phyloP scores from a whole-genome alignment of 495 filamentous ascomycete species.

The Podospora bellae-mahoneyi region DNA sequence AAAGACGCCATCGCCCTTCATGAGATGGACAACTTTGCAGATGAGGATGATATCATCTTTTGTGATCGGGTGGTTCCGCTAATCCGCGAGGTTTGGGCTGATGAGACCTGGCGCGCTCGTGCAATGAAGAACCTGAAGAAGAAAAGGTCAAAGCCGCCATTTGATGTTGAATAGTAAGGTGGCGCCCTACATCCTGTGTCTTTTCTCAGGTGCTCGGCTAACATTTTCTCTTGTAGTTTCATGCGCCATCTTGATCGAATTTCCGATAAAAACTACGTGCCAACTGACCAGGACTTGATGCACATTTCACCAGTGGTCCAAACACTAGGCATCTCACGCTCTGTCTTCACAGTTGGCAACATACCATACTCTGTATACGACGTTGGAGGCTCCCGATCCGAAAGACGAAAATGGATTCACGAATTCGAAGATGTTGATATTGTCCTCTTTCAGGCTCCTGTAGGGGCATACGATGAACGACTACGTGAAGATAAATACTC shows the following conservation, averaged over 20 bases:
- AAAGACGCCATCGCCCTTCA: not conserved
- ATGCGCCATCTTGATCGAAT: not conserved
- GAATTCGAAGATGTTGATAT: not conserved
- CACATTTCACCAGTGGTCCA: not conserved
- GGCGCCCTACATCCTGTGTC: not conserved
- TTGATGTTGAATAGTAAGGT: conserved; percentile 1
- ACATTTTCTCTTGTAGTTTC: not conserved
- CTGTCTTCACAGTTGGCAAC: not conserved
- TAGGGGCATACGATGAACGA: not conserved
- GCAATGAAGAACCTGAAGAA: not conserved
- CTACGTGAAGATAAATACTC: not conserved
- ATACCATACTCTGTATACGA: not conserved
- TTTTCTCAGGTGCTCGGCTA: not conserved
- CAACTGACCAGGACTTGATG: not conserved
- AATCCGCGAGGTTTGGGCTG: not conserved
- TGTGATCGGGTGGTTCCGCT: not conserved
- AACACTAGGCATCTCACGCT: not conserved
- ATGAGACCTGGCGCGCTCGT: not conserved
- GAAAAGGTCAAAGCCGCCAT: not conserved
- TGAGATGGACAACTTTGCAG: not conserved
- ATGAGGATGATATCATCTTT: not conserved
- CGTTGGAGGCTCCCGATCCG: not conserved
- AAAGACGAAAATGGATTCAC: conserved; percentile 5
- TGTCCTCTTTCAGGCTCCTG: not conserved
- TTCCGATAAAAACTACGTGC: not conserved